phyloP scores from a whole-genome alignment of 345 rosid genomes.

The Boechera stricta region DNA sequence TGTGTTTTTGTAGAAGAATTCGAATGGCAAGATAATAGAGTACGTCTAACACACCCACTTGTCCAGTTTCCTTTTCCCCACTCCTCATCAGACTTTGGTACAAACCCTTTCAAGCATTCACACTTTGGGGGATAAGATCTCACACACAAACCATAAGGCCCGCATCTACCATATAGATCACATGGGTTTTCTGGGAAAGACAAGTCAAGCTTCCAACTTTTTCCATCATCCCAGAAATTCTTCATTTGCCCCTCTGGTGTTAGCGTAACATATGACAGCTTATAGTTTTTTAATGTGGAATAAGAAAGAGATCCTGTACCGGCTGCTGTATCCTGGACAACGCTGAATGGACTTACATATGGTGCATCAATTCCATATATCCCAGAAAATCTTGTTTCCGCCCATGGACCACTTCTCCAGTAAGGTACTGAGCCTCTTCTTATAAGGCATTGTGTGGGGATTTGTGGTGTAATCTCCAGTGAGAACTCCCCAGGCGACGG shows the following conservation, averaged over 20 bases:
- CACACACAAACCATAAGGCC: constrained; percentile 36
- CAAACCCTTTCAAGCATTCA: constrained; percentile 36
- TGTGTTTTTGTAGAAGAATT: not conserved
- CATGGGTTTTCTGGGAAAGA: constrained; percentile 7
- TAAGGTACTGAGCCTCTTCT: constrained; percentile 26
- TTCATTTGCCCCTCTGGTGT: constrained; percentile 18
- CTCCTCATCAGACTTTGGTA: constrained; percentile 28
- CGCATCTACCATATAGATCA: constrained; percentile 27
- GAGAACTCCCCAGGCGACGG: constrained; percentile 51
- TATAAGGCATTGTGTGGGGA: constrained; percentile 39
- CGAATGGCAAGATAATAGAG: constrained; percentile 14
- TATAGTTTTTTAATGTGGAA: not conserved
- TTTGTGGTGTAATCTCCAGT: constrained; percentile 30
- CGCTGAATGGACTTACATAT: constrained; percentile 20
- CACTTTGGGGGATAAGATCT: constrained; percentile 14
- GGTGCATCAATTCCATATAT: constrained; percentile 12
- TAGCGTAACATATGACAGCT: not conserved
- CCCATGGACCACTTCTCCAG: constrained; percentile 47
- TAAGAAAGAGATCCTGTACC: constrained; percentile 29
- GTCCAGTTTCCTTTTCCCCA: constrained; percentile 31
- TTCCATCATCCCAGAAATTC: not conserved
- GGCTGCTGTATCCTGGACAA: constrained; percentile 14
- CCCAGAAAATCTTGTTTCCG: constrained; percentile 26
- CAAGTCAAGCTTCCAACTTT: constrained; percentile 5
- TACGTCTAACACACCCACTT: constrained; percentile 34